Evolutionary conservation across 139 green algal species (phyloP), one percentile per base, ranked within the genome.

Genomic region (Pseudopediastrum boryanum): DNA sequence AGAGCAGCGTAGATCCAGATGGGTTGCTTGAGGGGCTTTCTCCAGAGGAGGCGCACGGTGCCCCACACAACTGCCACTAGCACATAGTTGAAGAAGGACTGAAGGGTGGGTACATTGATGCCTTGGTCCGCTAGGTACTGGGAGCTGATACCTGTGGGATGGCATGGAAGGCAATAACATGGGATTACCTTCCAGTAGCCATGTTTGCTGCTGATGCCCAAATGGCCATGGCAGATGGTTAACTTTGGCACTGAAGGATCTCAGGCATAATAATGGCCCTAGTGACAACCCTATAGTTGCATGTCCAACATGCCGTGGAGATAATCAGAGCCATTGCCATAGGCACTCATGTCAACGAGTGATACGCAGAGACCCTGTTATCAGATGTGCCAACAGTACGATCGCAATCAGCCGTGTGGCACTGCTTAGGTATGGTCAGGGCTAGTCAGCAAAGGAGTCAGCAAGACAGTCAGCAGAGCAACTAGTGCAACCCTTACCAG

Each of bases 71-170:
- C 0, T 0, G 71, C 80, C n/a, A 95, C 82, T 52, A 94, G 80
- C 35, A 69, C 13, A 76, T 96, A 96, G 80, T 89, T 93, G 42
- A 94, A 44, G 13, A 87, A 72, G 0, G 84, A 83, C 71, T 96
- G 92, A 1, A 83, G 85, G 0, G 89, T 86, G 25, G 92, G 91
- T 23, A 84, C 68, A 27, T 84, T 85, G 2, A 95, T 46, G 36
- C 88, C 89, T 38, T 79, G 82, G 12, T 42, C 42, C 0, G 84
- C 87, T 0, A 94, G 77, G 0, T 82, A 27, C 0, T 73, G 63
- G 23, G 86, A 92, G 19, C 71, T 88, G 21, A 84, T 78, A 41
- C 88, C 90, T 83, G 85, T 33, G 25, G 39, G 56, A 43, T 6
- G 23, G 54, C 0, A 27, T 25, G 51, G 46, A 46, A 16, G 65